A percentile compares a stretch with the other conserved stretches of the same genome.
Evolutionary conservation across 75 land plant species (phyloP).

Genomic region (Larix kaempferi): DNA sequence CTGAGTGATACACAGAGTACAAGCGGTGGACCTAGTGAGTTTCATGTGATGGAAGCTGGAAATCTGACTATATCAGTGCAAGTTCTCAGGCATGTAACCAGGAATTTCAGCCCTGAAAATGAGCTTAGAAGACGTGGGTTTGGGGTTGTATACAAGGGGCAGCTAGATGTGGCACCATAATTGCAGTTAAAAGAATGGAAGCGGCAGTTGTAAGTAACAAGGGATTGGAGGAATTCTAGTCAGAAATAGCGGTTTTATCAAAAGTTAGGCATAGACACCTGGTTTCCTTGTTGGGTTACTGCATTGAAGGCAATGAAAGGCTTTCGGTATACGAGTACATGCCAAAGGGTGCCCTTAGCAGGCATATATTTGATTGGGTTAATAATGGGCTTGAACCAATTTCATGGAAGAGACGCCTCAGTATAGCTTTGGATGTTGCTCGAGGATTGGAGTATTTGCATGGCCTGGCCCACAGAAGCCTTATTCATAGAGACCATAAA

Average conservation of each 20-base stretch:
- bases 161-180: constrained; percentile 82
- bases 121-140: constrained; percentile 96
- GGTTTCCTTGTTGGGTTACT: constrained; percentile 88
- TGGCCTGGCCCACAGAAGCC: constrained; percentile 74
- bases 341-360: constrained; percentile 88
- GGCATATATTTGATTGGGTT: constrained; percentile 85
- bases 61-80: constrained; percentile 85
- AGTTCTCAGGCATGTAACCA: constrained; percentile 73
- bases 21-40: constrained; percentile 41
- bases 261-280: constrained; percentile 93
- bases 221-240: constrained; percentile 79
- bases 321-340: constrained; percentile 93
- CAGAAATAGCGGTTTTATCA: constrained; percentile 95
- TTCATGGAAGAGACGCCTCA: constrained; percentile 79
- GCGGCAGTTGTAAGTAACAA: constrained; percentile 64
- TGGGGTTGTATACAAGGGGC: constrained; percentile 94
- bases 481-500: constrained; percentile 93
- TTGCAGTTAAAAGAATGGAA: constrained; percentile 98
- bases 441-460: constrained; percentile 95
- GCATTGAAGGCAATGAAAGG: constrained; percentile 83
- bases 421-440: constrained; percentile 90
- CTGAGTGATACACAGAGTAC: constrained; percentile 6
- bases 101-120: constrained; percentile 72
- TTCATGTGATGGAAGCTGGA: constrained; percentile 76
- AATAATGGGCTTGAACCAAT: constrained; percentile 59